Percentiles rank a stretch among this genome's conserved stretches.
Conservation (phyloP, 2,329 filamentous ascomycete genomes). For the Fusarium pininemorale region DNA sequence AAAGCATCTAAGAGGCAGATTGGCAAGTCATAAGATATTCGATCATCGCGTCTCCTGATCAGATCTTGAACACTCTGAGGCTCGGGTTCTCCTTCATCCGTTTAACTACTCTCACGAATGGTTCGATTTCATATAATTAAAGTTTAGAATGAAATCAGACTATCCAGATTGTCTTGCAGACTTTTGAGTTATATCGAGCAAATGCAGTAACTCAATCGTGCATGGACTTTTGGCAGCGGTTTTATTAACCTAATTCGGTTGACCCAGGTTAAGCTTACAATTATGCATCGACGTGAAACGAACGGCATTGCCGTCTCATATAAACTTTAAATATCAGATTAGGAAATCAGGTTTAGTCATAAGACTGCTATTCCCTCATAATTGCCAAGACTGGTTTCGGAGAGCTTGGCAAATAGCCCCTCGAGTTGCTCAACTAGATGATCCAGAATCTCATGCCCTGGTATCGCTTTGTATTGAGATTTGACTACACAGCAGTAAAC, state of each 20-base stretch:
- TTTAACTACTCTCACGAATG: accelerated
- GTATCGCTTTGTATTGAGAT: no score
- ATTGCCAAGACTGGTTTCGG: neutral
- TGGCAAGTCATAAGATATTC: neutral
- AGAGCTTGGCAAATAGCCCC: neutral
- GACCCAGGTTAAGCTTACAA: neutral
- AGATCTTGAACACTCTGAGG: no score
- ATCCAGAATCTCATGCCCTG: no score
- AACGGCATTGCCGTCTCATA: neutral
- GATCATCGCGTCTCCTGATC: accelerated
- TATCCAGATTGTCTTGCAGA: accelerated
- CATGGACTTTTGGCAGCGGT: neutral
- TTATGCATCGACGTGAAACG: neutral
- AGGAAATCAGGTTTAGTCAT: neutral
- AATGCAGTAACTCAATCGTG: neutral
- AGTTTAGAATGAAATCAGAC: accelerated
- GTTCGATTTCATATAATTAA: accelerated
- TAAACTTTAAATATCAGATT: neutral
- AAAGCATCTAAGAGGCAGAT: neutral
- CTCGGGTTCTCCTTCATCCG: neutral
- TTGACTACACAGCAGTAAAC: no score
- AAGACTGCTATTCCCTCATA: neutral
- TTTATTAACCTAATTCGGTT: neutral
- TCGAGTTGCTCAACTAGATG: no score
- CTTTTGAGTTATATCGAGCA: accelerated